Conservation (phyloP, 148 eudicot species). For the Rhododendron ferrugineum region DNA sequence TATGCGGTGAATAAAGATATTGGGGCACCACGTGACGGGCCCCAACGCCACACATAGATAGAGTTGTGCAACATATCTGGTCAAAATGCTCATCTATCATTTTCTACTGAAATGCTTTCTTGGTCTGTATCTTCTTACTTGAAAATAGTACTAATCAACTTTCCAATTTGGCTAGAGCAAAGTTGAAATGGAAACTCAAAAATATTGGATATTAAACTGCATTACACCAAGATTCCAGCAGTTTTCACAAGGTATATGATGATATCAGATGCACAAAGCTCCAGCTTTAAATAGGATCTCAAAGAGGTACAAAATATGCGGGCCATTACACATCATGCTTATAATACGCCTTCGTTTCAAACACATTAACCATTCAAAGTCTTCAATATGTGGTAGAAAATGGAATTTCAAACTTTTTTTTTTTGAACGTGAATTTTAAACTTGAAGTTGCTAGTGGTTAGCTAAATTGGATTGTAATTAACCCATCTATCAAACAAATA, state of each 20-base stretch:
- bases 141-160: too few species aligned
- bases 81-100: too few species aligned
- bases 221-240: background rate
- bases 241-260: background rate
- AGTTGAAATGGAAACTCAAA: background rate
- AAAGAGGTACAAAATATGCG: background rate
- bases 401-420: background rate
- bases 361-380: background rate
- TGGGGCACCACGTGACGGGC: too few species aligned
- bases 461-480: background rate
- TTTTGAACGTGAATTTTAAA: background rate
- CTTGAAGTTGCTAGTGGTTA: background rate
- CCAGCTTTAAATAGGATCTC: background rate
- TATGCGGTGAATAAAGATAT: too few species aligned
- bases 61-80: too few species aligned
- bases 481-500: constrained; percentile 50
- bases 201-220: background rate
- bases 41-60: too few species aligned
- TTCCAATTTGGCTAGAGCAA: background rate
- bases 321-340: background rate
- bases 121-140: too few species aligned
- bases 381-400: background rate
- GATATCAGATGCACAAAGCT: background rate
- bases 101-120: too few species aligned
- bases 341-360: background rate